A percentile compares a stretch with the other conserved stretches of the same genome.
Evolutionary conservation across 306 rosid genomes (phyloP).

Genomic region (Glycine latifolia): DNA sequence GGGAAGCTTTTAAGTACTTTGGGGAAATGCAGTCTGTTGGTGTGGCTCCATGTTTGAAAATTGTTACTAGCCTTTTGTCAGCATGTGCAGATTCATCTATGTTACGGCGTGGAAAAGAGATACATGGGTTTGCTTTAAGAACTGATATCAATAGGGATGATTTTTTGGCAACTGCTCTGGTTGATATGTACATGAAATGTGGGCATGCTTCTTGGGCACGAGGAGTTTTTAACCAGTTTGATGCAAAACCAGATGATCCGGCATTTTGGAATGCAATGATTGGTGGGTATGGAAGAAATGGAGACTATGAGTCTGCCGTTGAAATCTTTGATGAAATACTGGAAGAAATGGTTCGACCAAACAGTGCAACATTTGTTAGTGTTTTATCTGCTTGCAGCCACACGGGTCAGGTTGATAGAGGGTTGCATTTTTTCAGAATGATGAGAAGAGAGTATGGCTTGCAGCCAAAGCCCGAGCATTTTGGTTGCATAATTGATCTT

Average conservation of each 20-base stretch:
- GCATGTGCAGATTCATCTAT: constrained; percentile 62
- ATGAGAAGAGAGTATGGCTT: constrained; percentile 63
- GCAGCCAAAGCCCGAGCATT: constrained; percentile 67
- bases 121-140: constrained; percentile 67
- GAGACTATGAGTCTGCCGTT: constrained; percentile 65
- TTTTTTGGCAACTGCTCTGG: constrained; percentile 70
- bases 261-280: constrained; percentile 86
- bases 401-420: constrained; percentile 74
- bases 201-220: constrained; percentile 65
- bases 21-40: constrained; percentile 65
- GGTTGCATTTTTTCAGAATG: constrained; percentile 62
- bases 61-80: constrained; percentile 69
- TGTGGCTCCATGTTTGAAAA: constrained; percentile 57
- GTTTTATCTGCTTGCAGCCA: constrained; percentile 77
- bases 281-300: constrained; percentile 77
- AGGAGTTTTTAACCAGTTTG: constrained; percentile 59
- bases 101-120: constrained; percentile 65
- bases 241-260: constrained; percentile 64
- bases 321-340: constrained; percentile 61
- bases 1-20: constrained; percentile 66
- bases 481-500: constrained; percentile 74
- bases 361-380: constrained; percentile 67
- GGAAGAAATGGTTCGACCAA: constrained; percentile 63
- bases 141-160: constrained; percentile 49
- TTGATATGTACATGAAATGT: constrained; percentile 79